phyloP scores from a whole-genome alignment of 345 rosid species.

The Arabidopsis arenosa region DNA sequence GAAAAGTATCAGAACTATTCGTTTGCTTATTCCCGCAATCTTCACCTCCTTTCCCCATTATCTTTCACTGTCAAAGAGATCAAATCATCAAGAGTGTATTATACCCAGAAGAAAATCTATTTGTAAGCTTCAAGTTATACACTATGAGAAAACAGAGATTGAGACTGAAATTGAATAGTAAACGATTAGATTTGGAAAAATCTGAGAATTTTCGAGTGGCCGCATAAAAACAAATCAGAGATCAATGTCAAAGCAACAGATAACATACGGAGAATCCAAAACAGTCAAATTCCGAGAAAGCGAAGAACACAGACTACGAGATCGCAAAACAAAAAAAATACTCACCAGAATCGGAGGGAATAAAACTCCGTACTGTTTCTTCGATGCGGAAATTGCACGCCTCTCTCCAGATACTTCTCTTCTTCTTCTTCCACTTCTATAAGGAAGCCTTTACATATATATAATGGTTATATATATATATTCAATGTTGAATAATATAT shows the following conservation, averaged over 20 bases:
- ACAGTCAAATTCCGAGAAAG: slow-evolving; percentile 7
- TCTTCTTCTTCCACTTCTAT: slow-evolving; percentile 23
- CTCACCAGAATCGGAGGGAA: slow-evolving; percentile 40
- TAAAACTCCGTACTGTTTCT: slow-evolving; percentile 39
- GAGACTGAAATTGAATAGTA: neutral
- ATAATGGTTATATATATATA: slow-evolving; percentile 10
- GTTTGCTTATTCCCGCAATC: slow-evolving; percentile 48
- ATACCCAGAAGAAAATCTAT: slow-evolving; percentile 4
- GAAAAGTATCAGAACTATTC: slow-evolving; percentile 46
- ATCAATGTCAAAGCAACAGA: slow-evolving; percentile 28
- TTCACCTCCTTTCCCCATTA: slow-evolving; percentile 80
- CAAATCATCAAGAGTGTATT: neutral
- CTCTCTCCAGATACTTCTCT: slow-evolving; percentile 42
- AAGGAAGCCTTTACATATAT: slow-evolving; percentile 25
- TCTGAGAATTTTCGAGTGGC: slow-evolving; percentile 14
- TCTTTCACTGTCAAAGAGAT: slow-evolving; percentile 27
- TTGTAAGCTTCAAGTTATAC: neutral
- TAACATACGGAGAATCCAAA: slow-evolving; percentile 12
- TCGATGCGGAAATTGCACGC: slow-evolving; percentile 35
- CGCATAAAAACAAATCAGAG: slow-evolving; percentile 20
- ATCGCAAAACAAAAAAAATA: slow-evolving; percentile 4
- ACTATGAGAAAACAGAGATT: slow-evolving; percentile 5
- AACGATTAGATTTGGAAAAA: slow-evolving; percentile 13
- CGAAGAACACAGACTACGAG: slow-evolving; percentile 27
- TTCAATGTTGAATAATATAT: neutral